Evolutionary conservation across 139 green algal genomes (phyloP).

Genomic region (Eudorina sp.): DNA sequence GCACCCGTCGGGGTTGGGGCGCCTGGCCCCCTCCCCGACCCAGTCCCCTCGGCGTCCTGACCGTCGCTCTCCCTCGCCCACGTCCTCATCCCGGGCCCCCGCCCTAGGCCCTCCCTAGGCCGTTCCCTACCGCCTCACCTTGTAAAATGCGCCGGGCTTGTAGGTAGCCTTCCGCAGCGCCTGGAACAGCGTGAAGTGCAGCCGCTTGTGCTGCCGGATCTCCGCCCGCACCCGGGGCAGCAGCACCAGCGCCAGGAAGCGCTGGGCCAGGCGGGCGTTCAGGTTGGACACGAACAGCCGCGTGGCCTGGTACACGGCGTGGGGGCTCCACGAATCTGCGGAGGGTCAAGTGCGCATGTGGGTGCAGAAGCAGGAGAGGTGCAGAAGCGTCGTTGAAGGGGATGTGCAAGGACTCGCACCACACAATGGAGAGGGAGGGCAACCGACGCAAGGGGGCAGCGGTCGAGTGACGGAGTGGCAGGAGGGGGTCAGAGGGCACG

Average conservation of each 20-base stretch:
- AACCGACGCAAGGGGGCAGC: not conserved
- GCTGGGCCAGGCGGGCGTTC: slow-evolving; percentile 86
- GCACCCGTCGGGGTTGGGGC: too few relatives aligned
- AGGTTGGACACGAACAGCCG: slow-evolving; percentile 98
- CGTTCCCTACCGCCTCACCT: slow-evolving; percentile 67
- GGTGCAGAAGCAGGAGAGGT: too few relatives aligned
- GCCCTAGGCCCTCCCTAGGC: too few relatives aligned
- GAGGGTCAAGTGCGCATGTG: too few relatives aligned
- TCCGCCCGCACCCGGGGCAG: slow-evolving; percentile 91
- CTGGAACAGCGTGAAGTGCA: slow-evolving; percentile 98
- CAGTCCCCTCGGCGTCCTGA: too few relatives aligned
- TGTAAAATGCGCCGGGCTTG: slow-evolving; percentile 98
- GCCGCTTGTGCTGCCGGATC: slow-evolving; percentile 86
- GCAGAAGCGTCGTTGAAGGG: too few relatives aligned
- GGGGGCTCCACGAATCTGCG: slow-evolving; percentile 78
- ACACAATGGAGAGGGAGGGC: not conserved
- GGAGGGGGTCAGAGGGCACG: not conserved
- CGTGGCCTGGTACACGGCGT: slow-evolving; percentile 90
- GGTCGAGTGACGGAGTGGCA: not conserved
- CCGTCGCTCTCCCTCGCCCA: too few relatives aligned
- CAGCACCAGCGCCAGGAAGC: slow-evolving; percentile 96
- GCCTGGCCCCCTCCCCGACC: too few relatives aligned
- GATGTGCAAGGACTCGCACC: too few relatives aligned
- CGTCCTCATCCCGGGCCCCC: too few relatives aligned
- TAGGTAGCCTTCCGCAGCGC: slow-evolving; percentile 97